Evolutionary conservation across 2,329 filamentous ascomycete genomes (phyloP), one percentile per base, ranked within the genome.

Genomic region (Grosmannia clavigera): DNA sequence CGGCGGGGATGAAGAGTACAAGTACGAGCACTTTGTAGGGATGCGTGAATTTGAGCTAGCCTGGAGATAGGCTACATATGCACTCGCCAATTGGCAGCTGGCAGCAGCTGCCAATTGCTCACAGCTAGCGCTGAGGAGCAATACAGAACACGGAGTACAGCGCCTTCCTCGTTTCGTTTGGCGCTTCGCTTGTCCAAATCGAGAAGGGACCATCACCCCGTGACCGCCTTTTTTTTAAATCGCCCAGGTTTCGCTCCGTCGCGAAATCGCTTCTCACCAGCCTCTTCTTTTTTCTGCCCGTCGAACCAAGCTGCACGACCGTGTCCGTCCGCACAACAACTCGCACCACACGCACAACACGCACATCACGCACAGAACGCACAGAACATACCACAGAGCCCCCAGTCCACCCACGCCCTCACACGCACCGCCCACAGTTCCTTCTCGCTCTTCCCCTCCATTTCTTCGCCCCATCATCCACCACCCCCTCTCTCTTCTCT

Each of bases 31-130:
- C 31, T 31, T 31, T 31, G 22, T 9, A 38, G 55, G 5, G 46
- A 58, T 61, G 60, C 57, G 60, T 59, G 60, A 61, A 61, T 57
- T 61, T 61, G 55, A 50, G 55, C 57, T 56, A 58, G 56, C 55
- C 56, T 48, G 4, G 16, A 43, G 27, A n/a, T 19, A 1, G 22
- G 35, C 3, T 31, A 55, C 19, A 19, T 11, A 53, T 33, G 35
- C 6, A 35, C 11, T 10, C 33, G 51, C n/a, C 5, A 40, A 14
- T 22, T 2, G 9, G 16, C 10, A n/a, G 25, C 40, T 12, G 33
- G 31, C n/a, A 27, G 43, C 52, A 60, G 31, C 59, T 60, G 22
- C 38, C 46, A 7, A 7, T 31, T 43, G 16, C 10, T 11, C 11
- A 38, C 35, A 14, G 12, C 10, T 38, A 38, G 35, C 11, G 12